Percentiles rank a stretch among this genome's conserved stretches.
Evolutionary conservation across 257 asterid species (phyloP).

Genomic region (Solanum medicagineum): DNA sequence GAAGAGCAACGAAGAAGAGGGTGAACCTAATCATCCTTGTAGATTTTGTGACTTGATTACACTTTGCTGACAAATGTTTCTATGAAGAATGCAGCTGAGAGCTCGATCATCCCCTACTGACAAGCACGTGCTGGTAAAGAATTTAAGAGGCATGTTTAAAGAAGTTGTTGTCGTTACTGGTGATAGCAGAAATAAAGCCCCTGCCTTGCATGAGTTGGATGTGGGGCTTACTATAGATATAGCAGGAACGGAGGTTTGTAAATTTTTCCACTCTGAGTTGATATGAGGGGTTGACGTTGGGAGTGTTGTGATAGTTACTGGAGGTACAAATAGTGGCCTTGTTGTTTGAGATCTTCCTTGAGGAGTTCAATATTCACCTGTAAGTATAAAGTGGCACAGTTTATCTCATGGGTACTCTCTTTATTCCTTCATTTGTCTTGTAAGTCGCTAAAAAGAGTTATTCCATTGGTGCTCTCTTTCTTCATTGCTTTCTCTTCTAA

Average conservation of each 20-base stretch:
- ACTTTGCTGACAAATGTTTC: slow-evolving; percentile 1
- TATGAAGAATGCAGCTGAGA: slow-evolving; percentile 55
- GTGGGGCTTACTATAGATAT: slow-evolving; percentile 43
- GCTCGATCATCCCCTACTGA: slow-evolving; percentile 93
- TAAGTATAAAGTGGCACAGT: too few relatives aligned
- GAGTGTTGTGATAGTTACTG: too few relatives aligned
- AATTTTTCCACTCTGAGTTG: background rate
- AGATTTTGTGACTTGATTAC: background rate
- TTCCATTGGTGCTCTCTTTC: too few relatives aligned
- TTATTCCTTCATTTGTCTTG: too few relatives aligned
- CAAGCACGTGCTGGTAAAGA: slow-evolving; percentile 74
- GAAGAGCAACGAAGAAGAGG: too few relatives aligned
- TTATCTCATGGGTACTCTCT: too few relatives aligned
- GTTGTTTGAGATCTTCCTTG: too few relatives aligned
- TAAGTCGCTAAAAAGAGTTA: too few relatives aligned
- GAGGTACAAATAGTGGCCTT: too few relatives aligned
- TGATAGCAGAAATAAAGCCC: slow-evolving; percentile 42
- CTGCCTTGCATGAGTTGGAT: slow-evolving; percentile 37
- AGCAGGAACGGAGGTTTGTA: slow-evolving; percentile 40
- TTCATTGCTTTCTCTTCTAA: too few relatives aligned
- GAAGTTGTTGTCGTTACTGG: slow-evolving; percentile 87
- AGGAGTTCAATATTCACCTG: too few relatives aligned
- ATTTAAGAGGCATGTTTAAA: slow-evolving; percentile 43
- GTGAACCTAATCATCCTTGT: background rate
- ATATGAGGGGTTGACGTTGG: background rate